phyloP scores from a whole-genome alignment of 345 rosid species.

The Eucalyptus pumila region DNA sequence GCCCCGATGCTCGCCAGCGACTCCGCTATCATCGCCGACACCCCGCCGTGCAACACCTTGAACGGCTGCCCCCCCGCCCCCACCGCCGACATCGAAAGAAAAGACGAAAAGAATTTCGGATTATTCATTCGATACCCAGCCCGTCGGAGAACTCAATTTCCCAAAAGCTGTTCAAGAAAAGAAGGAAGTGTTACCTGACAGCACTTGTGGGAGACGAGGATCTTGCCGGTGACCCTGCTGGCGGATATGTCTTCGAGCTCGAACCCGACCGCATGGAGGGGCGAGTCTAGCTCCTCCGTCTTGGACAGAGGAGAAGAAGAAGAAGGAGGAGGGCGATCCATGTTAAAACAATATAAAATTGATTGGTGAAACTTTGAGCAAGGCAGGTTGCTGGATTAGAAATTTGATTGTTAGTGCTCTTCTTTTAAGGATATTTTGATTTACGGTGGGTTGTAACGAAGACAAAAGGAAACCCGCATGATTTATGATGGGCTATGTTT shows the following conservation, averaged over 20 bases:
- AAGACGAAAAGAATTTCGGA: background rate
- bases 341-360: background rate
- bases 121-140: background rate
- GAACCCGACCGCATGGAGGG: slow-evolving; percentile 48
- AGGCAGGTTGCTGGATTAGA: background rate
- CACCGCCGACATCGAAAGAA: background rate
- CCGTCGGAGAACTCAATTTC: background rate
- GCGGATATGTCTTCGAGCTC: slow-evolving; percentile 43
- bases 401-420: background rate
- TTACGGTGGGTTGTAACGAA: background rate
- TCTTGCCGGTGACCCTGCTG: slow-evolving; percentile 45
- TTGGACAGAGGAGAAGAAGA: background rate
- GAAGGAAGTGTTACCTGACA: slow-evolving; percentile 35
- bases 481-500: background rate
- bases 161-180: background rate
- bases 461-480: background rate
- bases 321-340: background rate
- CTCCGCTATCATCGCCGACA: slow-evolving; percentile 84
- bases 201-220: slow-evolving; percentile 38
- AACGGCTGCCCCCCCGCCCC: slow-evolving; percentile 42
- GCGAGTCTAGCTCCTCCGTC: slow-evolving; percentile 24
- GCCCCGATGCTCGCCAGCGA: slow-evolving; percentile 87
- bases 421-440: background rate
- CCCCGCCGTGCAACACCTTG: slow-evolving; percentile 91
- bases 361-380: background rate